Percentiles rank a stretch among this genome's conserved stretches.
Conservation (phyloP, 2,329 filamentous ascomycete genomes). For the Emericellopsis cladophorae region DNA sequence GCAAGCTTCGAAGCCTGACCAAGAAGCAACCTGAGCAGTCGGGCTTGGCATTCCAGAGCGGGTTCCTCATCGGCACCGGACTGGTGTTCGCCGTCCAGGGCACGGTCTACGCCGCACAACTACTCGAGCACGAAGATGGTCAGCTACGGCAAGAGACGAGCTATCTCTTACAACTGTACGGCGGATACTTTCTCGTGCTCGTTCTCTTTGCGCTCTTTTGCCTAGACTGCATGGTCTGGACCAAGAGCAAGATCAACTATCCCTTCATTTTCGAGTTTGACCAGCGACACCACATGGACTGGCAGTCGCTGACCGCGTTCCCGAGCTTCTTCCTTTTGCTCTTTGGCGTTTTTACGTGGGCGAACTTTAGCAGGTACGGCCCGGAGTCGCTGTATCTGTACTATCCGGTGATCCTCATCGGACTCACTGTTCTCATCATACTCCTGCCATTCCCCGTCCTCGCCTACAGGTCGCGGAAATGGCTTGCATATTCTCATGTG, state of each 20-base stretch:
- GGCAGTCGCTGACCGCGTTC: conserved; percentile 77
- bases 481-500: conserved; percentile 84
- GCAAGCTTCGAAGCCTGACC: conserved; percentile 68
- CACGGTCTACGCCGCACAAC: conserved; percentile 43
- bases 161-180: conserved; percentile 82
- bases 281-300: conserved; percentile 72
- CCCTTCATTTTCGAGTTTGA: conserved; percentile 96
- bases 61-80: conserved; percentile 56
- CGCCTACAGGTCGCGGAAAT: conserved; percentile 65
- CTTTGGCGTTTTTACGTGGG: conserved; percentile 71
- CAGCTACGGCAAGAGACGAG: conserved; percentile 39
- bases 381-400: conserved; percentile 62
- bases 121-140: conserved; percentile 35
- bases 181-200: conserved; percentile 76
- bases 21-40: conserved; percentile 44
- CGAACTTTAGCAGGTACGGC: conserved; percentile 70
- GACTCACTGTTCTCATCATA: conserved; percentile 52
- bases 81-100: conserved; percentile 55
- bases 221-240: conserved; percentile 74
- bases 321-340: conserved; percentile 73
- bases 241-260: conserved; percentile 80
- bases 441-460: conserved; percentile 65
- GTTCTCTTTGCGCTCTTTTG: conserved; percentile 76
- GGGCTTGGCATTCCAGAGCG: conserved; percentile 45
- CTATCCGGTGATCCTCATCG: conserved; percentile 73